These are phyloP conservation scores for Lecanicillium sp. DNA, from an alignment of 2,329 filamentous ascomycete species.

Conservation along the genomic window DNA sequence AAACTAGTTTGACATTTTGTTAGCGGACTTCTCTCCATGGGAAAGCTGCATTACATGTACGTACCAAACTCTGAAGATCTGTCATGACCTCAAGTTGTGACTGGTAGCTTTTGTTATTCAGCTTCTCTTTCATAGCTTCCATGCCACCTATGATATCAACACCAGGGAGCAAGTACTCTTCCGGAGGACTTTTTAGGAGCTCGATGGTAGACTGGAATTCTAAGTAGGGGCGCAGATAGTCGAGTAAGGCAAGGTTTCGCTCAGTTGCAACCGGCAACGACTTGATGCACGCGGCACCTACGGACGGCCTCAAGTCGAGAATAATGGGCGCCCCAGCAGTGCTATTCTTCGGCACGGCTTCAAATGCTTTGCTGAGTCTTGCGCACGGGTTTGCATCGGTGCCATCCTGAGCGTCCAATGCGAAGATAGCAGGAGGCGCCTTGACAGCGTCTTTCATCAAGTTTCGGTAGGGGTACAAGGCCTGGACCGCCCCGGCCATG, in stretches of 20 bases:
- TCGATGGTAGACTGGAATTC: conserved; percentile 13
- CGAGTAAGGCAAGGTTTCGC: conserved; percentile 9
- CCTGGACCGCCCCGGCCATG: no score
- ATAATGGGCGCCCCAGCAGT: neutral
- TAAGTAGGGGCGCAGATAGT: conserved; percentile 12
- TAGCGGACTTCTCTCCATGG: neutral
- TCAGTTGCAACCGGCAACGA: conserved; percentile 9
- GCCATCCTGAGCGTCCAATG: no score
- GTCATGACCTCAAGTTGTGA: conserved; percentile 11
- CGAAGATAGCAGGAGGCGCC: no score
- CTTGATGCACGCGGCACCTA: conserved; percentile 12
- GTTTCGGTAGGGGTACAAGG: no score
- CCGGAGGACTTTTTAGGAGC: conserved; percentile 9
- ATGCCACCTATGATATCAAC: conserved; percentile 12
- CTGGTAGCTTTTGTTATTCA: conserved; percentile 10
- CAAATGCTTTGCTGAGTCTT: conserved; percentile 2
- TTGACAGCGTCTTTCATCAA: no score
- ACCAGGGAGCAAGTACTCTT: conserved; percentile 12
- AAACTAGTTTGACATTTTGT: neutral
- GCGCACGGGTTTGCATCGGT: neutral
- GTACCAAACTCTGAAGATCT: conserved; percentile 10
- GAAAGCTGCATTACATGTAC: conserved; percentile 6
- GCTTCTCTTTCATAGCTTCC: conserved; percentile 10
- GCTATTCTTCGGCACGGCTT: neutral
- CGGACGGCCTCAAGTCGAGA: conserved; percentile 9